Conservation (phyloP, 305 asterid species). For the Stenogyne calaminthoides region DNA sequence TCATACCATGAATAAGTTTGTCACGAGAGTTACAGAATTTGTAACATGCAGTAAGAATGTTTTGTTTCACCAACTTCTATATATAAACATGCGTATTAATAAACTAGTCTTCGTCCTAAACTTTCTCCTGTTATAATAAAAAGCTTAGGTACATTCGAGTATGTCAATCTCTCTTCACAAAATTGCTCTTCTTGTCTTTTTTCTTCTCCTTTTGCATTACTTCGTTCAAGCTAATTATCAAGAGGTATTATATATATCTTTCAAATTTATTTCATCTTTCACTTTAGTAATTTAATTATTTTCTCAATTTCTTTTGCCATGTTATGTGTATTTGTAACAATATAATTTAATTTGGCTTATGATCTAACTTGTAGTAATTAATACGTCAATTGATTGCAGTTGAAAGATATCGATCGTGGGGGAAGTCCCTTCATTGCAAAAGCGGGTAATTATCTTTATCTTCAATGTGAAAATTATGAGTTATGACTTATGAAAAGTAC, state of each 20-base stretch:
- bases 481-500: too few relatives aligned
- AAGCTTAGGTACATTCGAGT: not conserved
- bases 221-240: slow-evolving; percentile 24
- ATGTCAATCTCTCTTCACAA: slow-evolving; percentile 27
- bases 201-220: slow-evolving; percentile 16
- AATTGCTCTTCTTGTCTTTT: slow-evolving; percentile 20
- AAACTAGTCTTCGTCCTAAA: not conserved
- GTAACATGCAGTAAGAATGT: too few relatives aligned
- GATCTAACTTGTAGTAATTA: not conserved
- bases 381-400: not conserved
- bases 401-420: not conserved
- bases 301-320: not conserved
- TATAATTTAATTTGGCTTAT: not conserved
- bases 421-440: slow-evolving; percentile 18
- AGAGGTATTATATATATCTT: slow-evolving; percentile 7
- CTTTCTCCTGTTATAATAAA: too few relatives aligned
- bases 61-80: not conserved
- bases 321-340: not conserved
- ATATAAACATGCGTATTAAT: not conserved
- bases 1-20: too few relatives aligned
- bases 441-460: not conserved
- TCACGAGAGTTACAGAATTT: too few relatives aligned
- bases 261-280: not conserved
- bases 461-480: too few relatives aligned
- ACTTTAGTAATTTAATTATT: too few relatives aligned